Base-by-base conservation (phyloP, 2,329 filamentous ascomycete species). In the Calonectria leucothoes region DNA sequence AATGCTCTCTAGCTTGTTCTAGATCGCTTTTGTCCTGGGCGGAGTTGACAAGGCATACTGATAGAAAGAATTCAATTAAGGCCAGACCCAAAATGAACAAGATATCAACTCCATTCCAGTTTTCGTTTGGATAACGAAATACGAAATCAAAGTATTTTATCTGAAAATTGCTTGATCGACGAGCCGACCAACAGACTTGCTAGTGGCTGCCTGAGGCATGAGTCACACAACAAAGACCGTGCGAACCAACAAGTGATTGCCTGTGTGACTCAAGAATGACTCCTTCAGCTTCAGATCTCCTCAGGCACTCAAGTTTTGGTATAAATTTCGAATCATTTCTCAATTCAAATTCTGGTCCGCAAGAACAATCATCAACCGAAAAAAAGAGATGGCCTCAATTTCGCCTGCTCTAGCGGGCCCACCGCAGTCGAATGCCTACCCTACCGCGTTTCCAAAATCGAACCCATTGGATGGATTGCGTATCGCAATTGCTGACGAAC, bases 381-480 rank as follows among this genome's bases (percentile, higher is more conserved):
- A 23, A 35, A 39, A 12, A 39, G n/a, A 20, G 7, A 59, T 59
- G 55, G 55, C 55, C n/a, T n/a, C 55, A 29, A n/a, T 0, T 20
- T 23, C 27, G 8, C n/a, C 51, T 35, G 8, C 8, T 23, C 5
- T 5, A 20, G 23, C 23, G 23, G 33, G 27, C 33, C 55, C 55
- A 27, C n/a, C 33, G 11, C n/a, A 27, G 33, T 20, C 33, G 12
- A 39, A 59, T 20, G 33, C 12, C n/a, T 39, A 39, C 33, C 33
- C 55, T 23, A 14, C 31, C 25, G 55, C 55, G n/a, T 70, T 70
- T 49, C 68, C 68, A 48, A 17, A 37, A 4, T 45, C 59, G 49
- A 70, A 70, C 48, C 68, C 49, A 8, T 42, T 70, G 35, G 68
- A 70, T 57, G 35, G n/a, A 37, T 66, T 48, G 20, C 68, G 68